Conservation (phyloP, 306 rosid genomes). For the Hippophae gyantsensis region DNA sequence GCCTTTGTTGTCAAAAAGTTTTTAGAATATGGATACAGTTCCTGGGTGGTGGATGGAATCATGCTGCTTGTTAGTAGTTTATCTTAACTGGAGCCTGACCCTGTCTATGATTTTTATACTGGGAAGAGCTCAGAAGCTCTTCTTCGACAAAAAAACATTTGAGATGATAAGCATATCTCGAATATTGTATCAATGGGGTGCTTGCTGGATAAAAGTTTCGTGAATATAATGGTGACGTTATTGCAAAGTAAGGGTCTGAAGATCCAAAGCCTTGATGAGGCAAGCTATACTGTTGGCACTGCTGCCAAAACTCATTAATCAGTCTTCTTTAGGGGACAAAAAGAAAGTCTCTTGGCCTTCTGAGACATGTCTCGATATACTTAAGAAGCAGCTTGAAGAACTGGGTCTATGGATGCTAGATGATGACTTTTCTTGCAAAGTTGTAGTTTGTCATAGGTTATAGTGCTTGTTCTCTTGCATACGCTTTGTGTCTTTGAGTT, state of each 20-base stretch:
- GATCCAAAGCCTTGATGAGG: constrained; percentile 26
- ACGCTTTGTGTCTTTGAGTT: background rate
- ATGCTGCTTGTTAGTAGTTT: constrained; percentile 42
- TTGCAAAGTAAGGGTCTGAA: constrained; percentile 27
- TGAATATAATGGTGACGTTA: constrained; percentile 20
- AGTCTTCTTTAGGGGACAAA: constrained; percentile 36
- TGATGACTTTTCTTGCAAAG: constrained; percentile 62
- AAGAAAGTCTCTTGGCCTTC: constrained; percentile 54
- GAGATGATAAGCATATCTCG: constrained; percentile 29
- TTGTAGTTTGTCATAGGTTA: constrained; percentile 58
- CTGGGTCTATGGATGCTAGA: constrained; percentile 57
- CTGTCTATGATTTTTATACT: constrained; percentile 26
- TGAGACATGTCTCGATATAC: constrained; percentile 26
- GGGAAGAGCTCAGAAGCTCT: constrained; percentile 46
- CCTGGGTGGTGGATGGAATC: constrained; percentile 57
- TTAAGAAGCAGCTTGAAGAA: constrained; percentile 52
- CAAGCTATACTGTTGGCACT: constrained; percentile 28
- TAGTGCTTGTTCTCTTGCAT: constrained; percentile 21
- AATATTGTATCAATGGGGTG: constrained; percentile 28
- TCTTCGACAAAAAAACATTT: constrained; percentile 34
- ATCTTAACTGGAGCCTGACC: constrained; percentile 24
- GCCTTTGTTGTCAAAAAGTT: constrained; percentile 42
- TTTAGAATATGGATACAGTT: constrained; percentile 41
- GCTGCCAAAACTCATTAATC: constrained; percentile 18
- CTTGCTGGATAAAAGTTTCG: constrained; percentile 38